Conservation (phyloP, 345 rosid species). For the Camelina neglecta region DNA sequence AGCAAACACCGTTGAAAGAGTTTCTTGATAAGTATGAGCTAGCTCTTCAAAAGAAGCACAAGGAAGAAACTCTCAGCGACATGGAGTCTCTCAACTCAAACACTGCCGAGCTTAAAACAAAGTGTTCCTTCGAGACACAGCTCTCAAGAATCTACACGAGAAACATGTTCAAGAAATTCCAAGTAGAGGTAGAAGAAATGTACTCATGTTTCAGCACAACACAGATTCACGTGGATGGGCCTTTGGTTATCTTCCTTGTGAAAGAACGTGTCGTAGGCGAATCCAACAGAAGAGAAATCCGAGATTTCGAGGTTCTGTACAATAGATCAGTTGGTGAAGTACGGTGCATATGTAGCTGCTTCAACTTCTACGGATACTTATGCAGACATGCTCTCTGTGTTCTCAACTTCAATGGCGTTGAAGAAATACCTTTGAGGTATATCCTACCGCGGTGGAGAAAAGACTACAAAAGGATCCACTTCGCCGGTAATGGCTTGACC, state of each 20-base stretch:
- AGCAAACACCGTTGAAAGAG: conserved; percentile 84
- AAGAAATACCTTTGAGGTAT: conserved; percentile 67
- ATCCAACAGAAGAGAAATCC: conserved; percentile 60
- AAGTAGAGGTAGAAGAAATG: conserved; percentile 85
- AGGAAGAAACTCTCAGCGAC: conserved; percentile 70
- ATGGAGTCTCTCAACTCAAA: conserved; percentile 58
- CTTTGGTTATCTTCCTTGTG: conserved; percentile 67
- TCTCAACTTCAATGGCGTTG: conserved; percentile 74
- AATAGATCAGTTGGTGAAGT: conserved; percentile 76
- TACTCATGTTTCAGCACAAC: conserved; percentile 82
- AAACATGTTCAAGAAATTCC: conserved; percentile 74
- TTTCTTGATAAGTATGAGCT: conserved; percentile 85
- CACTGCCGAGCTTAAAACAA: conserved; percentile 56
- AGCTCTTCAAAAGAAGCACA: conserved; percentile 73
- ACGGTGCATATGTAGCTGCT: conserved; percentile 86
- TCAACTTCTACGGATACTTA: conserved; percentile 78
- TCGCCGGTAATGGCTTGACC: conserved; percentile 43
- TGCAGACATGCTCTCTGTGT: conserved; percentile 87
- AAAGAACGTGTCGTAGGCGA: conserved; percentile 70
- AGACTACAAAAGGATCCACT: conserved; percentile 61
- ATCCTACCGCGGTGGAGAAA: conserved; percentile 69
- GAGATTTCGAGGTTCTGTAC: conserved; percentile 75
- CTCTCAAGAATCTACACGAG: conserved; percentile 72
- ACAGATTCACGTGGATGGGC: conserved; percentile 69
- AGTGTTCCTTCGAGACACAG: conserved; percentile 80